phyloP scores from a whole-genome alignment of 1,139 yeast genomes.

The Yamadazyma triangularis region DNA sequence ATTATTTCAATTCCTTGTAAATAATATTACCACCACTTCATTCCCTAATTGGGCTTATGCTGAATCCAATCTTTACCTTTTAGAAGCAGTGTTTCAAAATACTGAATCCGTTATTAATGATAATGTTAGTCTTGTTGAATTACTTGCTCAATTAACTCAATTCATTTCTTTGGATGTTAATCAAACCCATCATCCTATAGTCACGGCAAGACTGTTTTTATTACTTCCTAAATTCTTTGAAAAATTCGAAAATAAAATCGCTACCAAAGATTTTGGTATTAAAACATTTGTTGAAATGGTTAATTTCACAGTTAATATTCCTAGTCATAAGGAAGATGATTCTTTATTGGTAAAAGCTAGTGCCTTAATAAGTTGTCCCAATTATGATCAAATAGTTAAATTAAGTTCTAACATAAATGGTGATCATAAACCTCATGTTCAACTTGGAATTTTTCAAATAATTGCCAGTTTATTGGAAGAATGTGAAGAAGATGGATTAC shows the following conservation, averaged over 20 bases:
- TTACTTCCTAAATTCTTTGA: conserved; percentile 55
- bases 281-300: conserved; percentile 37
- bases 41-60: conserved; percentile 17
- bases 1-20: conserved; percentile 20
- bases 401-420: conserved; percentile 15
- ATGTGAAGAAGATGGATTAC: conserved; percentile 78
- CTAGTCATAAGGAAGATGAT: conserved; percentile 9
- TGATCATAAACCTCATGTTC: conserved; percentile 16
- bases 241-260: conserved; percentile 36
- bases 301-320: conserved; percentile 17
- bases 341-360: conserved; percentile 30
- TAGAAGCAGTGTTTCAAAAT: conserved; percentile 42
- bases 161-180: conserved; percentile 1
- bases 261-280: conserved; percentile 33
- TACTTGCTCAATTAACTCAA: conserved; percentile 14
- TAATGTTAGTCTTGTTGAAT: conserved; percentile 15
- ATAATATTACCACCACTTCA: conserved; percentile 12
- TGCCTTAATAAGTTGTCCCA: conserved; percentile 50
- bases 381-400: conserved; percentile 46
- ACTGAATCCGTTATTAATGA: conserved; percentile 29
- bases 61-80: conserved; percentile 38
- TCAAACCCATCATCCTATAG: conserved; percentile 18
- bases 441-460: conserved; percentile 24
- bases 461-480: conserved; percentile 46
- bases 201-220: conserved; percentile 44